A percentile compares a stretch with the other conserved stretches of the same genome.
These are phyloP conservation scores for Alternaria ethzedia DNA, from an alignment of 2,329 filamentous ascomycete species.

Conservation along the genomic window DNA sequence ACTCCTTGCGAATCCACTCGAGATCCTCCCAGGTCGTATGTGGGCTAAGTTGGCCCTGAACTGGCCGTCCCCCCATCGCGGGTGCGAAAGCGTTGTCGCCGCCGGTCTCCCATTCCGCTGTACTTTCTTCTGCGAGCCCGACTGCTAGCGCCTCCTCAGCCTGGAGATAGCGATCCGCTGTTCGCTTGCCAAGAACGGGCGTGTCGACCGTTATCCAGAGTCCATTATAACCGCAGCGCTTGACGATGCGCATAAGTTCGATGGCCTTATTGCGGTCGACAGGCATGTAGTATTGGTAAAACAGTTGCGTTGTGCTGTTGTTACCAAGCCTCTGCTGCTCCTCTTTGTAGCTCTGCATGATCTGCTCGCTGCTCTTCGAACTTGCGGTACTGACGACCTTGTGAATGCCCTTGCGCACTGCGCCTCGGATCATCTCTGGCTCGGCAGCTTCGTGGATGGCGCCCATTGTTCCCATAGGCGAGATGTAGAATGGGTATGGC, in stretches of 20 bases:
- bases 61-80: slow-evolving; percentile 61
- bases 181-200: slow-evolving; percentile 43
- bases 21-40: slow-evolving; percentile 60
- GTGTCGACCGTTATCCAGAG: slow-evolving; percentile 49
- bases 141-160: slow-evolving; percentile 58
- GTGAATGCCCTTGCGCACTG: slow-evolving; percentile 43
- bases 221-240: slow-evolving; percentile 41
- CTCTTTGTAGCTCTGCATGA: slow-evolving; percentile 38
- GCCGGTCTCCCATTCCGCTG: slow-evolving; percentile 58
- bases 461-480: slow-evolving; percentile 47
- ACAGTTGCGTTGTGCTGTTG: slow-evolving; percentile 37
- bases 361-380: slow-evolving; percentile 39
- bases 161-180: slow-evolving; percentile 43
- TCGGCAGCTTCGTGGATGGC: slow-evolving; percentile 46
- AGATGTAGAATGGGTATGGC: slow-evolving; percentile 49
- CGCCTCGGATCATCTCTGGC: slow-evolving; percentile 44
- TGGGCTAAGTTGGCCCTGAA: slow-evolving; percentile 45
- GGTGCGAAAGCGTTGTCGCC: slow-evolving; percentile 62
- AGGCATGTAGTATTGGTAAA: slow-evolving; percentile 49
- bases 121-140: slow-evolving; percentile 59
- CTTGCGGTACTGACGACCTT: slow-evolving; percentile 47
- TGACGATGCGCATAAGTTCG: slow-evolving; percentile 40
- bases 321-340: slow-evolving; percentile 33
- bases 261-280: slow-evolving; percentile 40
- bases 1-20: slow-evolving; percentile 51